phyloP scores from a whole-genome alignment of 345 rosid genomes.

The Salix brachista region DNA sequence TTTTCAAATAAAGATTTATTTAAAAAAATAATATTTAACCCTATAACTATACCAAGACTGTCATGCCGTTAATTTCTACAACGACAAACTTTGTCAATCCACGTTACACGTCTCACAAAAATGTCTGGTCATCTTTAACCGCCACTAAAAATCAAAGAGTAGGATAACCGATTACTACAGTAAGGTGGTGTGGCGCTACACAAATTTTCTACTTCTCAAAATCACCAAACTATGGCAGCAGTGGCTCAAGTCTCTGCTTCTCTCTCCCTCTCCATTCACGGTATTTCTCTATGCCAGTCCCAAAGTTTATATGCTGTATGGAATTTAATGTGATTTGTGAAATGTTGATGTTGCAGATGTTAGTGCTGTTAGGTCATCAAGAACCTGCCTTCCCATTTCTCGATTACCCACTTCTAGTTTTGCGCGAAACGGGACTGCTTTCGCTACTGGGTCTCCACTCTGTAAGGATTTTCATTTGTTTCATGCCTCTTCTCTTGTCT shows the following conservation, averaged over 20 bases:
- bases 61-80: not conserved
- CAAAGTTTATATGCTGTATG: not conserved
- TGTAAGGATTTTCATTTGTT: constrained; percentile 25
- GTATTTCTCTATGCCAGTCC: constrained; percentile 22
- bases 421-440: constrained; percentile 31
- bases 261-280: constrained; percentile 43
- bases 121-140: constrained; percentile 1
- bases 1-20: too few species aligned
- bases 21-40: too few species aligned
- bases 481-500: too few species aligned
- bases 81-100: not conserved
- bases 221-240: constrained; percentile 7
- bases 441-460: constrained; percentile 64
- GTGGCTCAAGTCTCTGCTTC: constrained; percentile 56
- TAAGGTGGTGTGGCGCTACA: not conserved
- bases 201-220: not conserved
- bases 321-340: not conserved
- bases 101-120: constrained; percentile 4
- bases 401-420: constrained; percentile 33
- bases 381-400: constrained; percentile 17
- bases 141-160: not conserved
- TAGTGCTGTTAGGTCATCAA: constrained; percentile 23
- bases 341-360: constrained; percentile 34
- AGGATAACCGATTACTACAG: not conserved
- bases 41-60: not conserved